Conservation (phyloP, 805 yeast genomes). For the Kodamaea kaohsiungensis region DNA sequence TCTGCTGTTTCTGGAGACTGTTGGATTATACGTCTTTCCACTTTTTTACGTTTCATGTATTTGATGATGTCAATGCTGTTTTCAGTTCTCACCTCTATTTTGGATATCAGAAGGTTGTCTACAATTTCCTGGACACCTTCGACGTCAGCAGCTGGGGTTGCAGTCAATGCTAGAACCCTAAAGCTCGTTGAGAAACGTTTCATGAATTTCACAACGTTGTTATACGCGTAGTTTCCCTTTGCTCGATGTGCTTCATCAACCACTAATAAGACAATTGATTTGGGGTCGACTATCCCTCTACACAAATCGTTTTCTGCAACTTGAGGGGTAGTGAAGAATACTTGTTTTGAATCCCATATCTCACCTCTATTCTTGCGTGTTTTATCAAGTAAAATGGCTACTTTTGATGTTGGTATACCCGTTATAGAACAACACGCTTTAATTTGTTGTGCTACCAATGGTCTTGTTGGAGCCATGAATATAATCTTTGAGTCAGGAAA, state of each 20-base stretch:
- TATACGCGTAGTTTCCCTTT: conserved; percentile 86
- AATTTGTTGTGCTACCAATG: conserved; percentile 94
- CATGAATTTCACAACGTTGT: conserved; percentile 68
- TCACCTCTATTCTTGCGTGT: conserved; percentile 58
- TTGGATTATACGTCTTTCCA: conserved; percentile 59
- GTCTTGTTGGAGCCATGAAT: conserved; percentile 96
- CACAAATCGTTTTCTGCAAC: conserved; percentile 88
- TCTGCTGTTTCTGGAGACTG: conserved; percentile 55
- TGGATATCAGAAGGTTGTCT: conserved; percentile 68
- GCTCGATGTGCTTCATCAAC: conserved; percentile 97
- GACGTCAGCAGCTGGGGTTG: conserved; percentile 90
- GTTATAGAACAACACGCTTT: conserved; percentile 87
- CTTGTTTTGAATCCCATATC: conserved; percentile 76
- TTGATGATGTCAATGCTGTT: conserved; percentile 74
- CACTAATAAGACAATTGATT: conserved; percentile 69
- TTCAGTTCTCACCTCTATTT: conserved; percentile 85
- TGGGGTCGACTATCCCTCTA: conserved; percentile 75
- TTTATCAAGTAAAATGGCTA: conserved; percentile 76
- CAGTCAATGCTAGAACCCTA: conserved; percentile 84
- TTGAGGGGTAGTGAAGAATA: conserved; percentile 95
- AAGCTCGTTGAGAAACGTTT: conserved; percentile 60
- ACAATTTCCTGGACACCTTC: conserved; percentile 89
- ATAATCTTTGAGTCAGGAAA: conserved; percentile 74
- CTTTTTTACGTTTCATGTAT: conserved; percentile 70
- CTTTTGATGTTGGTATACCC: conserved; percentile 74